These are phyloP conservation scores for Talaromyces adpressus DNA, from an alignment of 495 filamentous ascomycete genomes.

Conservation along the genomic window DNA sequence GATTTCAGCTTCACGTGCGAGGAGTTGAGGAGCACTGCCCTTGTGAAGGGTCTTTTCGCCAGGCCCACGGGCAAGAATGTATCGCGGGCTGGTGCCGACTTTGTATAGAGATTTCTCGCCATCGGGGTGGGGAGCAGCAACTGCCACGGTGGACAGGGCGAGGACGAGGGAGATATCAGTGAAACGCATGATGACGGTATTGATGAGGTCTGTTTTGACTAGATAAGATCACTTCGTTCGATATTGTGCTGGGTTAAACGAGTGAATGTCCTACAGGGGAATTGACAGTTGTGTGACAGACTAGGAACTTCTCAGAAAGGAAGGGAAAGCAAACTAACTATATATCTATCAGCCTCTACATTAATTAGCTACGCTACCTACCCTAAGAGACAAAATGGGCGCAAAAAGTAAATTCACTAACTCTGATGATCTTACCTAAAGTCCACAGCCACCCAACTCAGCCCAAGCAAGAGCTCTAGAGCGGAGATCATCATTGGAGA, in stretches of 20 bases:
- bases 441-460: background rate
- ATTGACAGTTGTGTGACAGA: background rate
- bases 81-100: background rate
- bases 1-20: background rate
- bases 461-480: background rate
- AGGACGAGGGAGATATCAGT: constrained; percentile 5
- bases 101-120: constrained; percentile 2
- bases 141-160: background rate
- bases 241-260: background rate
- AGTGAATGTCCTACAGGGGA: background rate
- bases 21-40: background rate
- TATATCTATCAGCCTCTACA: background rate
- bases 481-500: background rate
- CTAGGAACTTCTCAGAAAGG: background rate
- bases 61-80: background rate
- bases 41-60: background rate
- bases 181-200: constrained; percentile 2
- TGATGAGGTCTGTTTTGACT: background rate
- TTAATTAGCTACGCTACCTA: background rate
- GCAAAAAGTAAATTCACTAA: background rate
- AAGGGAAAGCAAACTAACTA: background rate
- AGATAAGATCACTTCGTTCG: background rate
- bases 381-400: background rate
- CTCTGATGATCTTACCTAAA: background rate
- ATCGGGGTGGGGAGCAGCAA: background rate